Conservation (phyloP, 2,329 filamentous ascomycete genomes). For the Domatiomyces catenatus region DNA sequence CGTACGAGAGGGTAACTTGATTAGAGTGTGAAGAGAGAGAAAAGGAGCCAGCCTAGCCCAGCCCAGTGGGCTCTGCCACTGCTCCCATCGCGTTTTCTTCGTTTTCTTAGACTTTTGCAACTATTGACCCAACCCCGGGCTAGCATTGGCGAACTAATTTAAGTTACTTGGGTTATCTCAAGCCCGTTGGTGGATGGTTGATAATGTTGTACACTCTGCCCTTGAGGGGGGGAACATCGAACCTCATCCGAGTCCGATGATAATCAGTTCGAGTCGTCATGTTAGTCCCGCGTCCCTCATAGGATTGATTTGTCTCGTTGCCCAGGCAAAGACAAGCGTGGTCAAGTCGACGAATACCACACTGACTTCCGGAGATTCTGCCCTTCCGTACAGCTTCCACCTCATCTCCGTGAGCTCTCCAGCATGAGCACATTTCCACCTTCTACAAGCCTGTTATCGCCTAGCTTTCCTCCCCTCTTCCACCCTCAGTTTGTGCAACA, state of each 20-base stretch:
- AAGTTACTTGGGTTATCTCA: background rate
- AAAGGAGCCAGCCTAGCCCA: background rate
- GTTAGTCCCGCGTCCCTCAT: no score
- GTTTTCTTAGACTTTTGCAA: background rate
- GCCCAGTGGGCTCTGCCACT: no score
- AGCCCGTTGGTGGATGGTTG: background rate
- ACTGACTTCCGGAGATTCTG: background rate
- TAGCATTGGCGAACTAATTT: background rate
- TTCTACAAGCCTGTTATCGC: background rate
- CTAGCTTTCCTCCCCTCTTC: constrained; percentile 48
- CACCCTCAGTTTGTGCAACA: constrained; percentile 70
- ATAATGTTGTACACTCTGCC: background rate
- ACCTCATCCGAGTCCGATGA: no score
- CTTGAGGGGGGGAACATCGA: background rate
- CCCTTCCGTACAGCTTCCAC: background rate
- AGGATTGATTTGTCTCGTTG: no score
- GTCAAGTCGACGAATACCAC: background rate
- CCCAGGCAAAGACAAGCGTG: no score
- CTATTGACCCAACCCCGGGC: background rate
- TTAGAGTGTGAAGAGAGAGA: background rate
- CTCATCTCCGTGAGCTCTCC: background rate
- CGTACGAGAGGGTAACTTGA: no score
- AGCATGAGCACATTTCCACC: background rate
- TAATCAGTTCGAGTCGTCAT: no score
- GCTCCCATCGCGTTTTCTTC: no score